A percentile compares a stretch with the other conserved stretches of the same genome.
phyloP scores from a whole-genome alignment of 1,139 yeast genomes.

The Zygosaccharomyces pseudobailii region DNA sequence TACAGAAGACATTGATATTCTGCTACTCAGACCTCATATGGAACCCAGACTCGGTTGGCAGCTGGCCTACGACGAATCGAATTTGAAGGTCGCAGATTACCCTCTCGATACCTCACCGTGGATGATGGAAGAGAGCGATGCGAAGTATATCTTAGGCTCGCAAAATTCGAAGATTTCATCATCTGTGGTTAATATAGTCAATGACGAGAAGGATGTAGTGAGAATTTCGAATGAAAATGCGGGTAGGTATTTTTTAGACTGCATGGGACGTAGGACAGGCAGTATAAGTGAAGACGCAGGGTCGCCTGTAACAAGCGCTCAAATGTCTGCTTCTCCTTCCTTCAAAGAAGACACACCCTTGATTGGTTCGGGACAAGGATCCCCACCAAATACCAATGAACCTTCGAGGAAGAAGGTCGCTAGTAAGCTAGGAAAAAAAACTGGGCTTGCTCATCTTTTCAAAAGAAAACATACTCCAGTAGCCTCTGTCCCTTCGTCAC shows the following conservation, averaged over 20 bases:
- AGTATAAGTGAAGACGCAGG: conserved; percentile 4
- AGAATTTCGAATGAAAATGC: conserved; percentile 15
- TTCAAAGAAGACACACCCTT: conserved; percentile 1
- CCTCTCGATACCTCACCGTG: conserved; percentile 24
- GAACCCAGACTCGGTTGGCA: conserved; percentile 28
- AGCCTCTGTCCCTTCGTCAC: conserved; percentile 4
- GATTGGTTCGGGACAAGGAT: conserved; percentile 3
- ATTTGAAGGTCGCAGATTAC: conserved; percentile 28
- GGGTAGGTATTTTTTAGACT: conserved; percentile 18
- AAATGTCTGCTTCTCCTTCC: conserved; percentile 1
- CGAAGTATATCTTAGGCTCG: conserved; percentile 4
- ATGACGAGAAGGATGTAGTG: conserved; percentile 14
- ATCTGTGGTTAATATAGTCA: conserved; percentile 12
- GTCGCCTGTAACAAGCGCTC: neutral
- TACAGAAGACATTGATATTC: conserved; percentile 24
- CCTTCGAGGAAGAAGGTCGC: conserved; percentile 6
- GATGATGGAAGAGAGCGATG: conserved; percentile 13
- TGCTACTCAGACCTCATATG: conserved; percentile 23
- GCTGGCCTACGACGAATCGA: conserved; percentile 33
- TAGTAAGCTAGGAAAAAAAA: conserved; percentile 9
- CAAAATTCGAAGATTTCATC: conserved; percentile 4
- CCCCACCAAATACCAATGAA: neutral
- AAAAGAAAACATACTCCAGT: conserved; percentile 11
- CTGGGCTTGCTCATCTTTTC: conserved; percentile 16
- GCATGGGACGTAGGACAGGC: conserved; percentile 21